Base-by-base conservation (phyloP, 768 basidiomycete species). In the Collybia sp. region DNA sequence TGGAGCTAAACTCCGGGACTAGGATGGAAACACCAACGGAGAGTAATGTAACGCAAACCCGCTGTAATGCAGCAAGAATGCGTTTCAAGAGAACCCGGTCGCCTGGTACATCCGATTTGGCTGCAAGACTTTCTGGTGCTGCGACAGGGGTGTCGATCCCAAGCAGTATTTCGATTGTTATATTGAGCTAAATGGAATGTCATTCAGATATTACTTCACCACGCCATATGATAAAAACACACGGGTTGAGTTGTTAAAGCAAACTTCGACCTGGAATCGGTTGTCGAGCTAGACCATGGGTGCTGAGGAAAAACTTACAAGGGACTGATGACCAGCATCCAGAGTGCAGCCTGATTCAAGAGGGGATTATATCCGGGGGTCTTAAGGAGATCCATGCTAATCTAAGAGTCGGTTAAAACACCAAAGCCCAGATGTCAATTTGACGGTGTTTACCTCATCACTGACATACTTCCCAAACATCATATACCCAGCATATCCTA, bases 401-500 rank as follows among this genome's bases (percentile, higher is more conserved):
- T 82, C 85, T 93, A 56, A 6, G n/a, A 1, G 18, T 51, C 1
- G 46, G 42, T 45, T 40, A 16, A 18, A 42, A 31, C 40, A 30
- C 38, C n/a, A 30, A 17, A 20, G 16, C 32, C 16, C 30, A 8
- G 10, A 15, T 5, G 12, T 41, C 20, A 15, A 9, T 43, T 47
- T 18, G n/a, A 13, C 17, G 10, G 17, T n/a, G 55, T 71, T 56
- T 48, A 90, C 89, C 74, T 93, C 91, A 48, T 88, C 89, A 55
- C 80, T 82, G 41, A 94, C 90, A 30, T 61, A 55, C 41, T 77
- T 70, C 9, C 93, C 92, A 58, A 92, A 93, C 95, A 98, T 98
- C 15, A 89, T 63, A 55, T 96, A 97, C 0, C 94, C 95, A 15
- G 81, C 82, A 38, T 76, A 79, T 3, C 87, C 92, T 20, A 93